Evolutionary conservation across 208 protist species (phyloP).

Genomic region (Leishmania tarentolae): DNA sequence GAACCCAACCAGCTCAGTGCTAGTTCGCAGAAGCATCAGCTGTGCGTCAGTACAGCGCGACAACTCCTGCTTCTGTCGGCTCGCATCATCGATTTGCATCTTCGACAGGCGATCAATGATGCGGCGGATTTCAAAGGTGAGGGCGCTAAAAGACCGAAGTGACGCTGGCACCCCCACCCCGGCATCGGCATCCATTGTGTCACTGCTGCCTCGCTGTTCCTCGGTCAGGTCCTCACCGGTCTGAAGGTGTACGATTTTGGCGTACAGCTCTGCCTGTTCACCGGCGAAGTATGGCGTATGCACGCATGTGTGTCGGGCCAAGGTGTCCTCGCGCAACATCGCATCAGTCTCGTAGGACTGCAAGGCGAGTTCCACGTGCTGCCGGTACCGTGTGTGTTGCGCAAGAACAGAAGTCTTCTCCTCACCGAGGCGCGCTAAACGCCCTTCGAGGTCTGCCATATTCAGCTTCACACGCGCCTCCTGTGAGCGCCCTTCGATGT

Average conservation of each 20-base stretch:
- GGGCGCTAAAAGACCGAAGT: constrained; percentile 33
- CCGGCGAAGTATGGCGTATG: constrained; percentile 47
- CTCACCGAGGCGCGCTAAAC: constrained; percentile 44
- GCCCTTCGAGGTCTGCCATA: constrained; percentile 60
- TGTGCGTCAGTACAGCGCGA: constrained; percentile 42
- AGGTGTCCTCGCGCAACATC: constrained; percentile 48
- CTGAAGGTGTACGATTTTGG: constrained; percentile 28
- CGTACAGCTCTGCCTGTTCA: constrained; percentile 27
- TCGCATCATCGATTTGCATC: constrained; percentile 51
- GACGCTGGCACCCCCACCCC: background rate
- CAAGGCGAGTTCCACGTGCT: constrained; percentile 67
- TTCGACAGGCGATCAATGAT: constrained; percentile 37
- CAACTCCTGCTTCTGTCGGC: constrained; percentile 34
- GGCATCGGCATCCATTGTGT: background rate
- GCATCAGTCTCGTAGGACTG: constrained; percentile 39
- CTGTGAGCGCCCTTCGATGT: constrained; percentile 71
- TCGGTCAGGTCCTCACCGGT: constrained; percentile 8
- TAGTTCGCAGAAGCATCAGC: constrained; percentile 29
- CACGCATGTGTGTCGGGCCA: constrained; percentile 59
- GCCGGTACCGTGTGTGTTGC: constrained; percentile 80
- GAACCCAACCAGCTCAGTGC: constrained; percentile 49
- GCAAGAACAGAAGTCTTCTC: constrained; percentile 68
- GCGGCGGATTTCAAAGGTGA: constrained; percentile 35
- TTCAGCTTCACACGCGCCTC: constrained; percentile 77
- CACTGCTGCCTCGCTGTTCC: background rate